Percentiles rank a stretch among this genome's conserved stretches.
phyloP scores from a whole-genome alignment of 148 eudicot species.

The Pharnaceum exiguum region DNA sequence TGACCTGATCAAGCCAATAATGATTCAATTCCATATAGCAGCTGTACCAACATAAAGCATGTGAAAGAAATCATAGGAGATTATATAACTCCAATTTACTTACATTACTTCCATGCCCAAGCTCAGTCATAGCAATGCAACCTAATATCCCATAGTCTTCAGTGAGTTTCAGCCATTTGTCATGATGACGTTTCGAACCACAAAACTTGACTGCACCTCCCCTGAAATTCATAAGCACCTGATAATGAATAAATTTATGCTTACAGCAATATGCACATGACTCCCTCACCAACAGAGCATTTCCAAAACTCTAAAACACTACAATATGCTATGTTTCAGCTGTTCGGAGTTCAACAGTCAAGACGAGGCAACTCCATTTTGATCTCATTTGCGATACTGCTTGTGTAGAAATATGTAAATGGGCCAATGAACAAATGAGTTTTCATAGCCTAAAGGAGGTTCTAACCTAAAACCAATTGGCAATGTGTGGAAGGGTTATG shows the following conservation, averaged over 20 bases:
- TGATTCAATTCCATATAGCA: not conserved
- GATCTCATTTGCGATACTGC: too few relatives aligned
- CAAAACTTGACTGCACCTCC: slow-evolving; percentile 92
- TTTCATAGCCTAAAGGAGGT: too few relatives aligned
- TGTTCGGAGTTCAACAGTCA: too few relatives aligned
- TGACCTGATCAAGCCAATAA: slow-evolving; percentile 43
- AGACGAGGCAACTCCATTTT: too few relatives aligned
- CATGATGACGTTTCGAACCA: slow-evolving; percentile 94
- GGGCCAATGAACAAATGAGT: too few relatives aligned
- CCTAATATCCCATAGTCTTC: slow-evolving; percentile 71
- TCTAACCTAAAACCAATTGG: too few relatives aligned
- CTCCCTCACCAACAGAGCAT: too few relatives aligned
- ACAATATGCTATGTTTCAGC: too few relatives aligned
- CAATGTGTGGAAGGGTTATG: too few relatives aligned
- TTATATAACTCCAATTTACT: slow-evolving; percentile 21
- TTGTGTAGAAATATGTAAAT: too few relatives aligned
- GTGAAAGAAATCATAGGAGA: not conserved
- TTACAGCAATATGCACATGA: slow-evolving; percentile 1
- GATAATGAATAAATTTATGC: not conserved
- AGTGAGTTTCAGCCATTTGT: slow-evolving; percentile 71
- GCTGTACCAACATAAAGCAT: not conserved
- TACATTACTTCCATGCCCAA: slow-evolving; percentile 99
- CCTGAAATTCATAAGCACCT: slow-evolving; percentile 37
- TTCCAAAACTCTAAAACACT: too few relatives aligned
- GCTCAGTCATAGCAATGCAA: slow-evolving; percentile 97